Evolutionary conservation across 257 asterid genomes (phyloP).

Genomic region (Primulina tabacum): DNA sequence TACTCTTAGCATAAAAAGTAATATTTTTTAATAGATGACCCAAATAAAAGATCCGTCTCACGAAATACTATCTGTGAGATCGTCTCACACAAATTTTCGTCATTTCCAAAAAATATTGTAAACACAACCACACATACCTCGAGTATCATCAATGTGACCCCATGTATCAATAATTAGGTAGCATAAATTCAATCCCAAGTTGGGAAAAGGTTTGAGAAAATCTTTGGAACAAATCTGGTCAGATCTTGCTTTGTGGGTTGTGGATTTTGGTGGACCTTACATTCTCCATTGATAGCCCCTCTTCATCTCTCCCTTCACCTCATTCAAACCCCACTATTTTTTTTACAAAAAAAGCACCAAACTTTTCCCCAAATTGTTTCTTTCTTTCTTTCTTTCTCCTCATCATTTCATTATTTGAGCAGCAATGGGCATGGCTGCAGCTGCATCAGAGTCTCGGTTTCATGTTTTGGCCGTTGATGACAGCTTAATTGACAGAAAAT

Average conservation of each 20-base stretch:
- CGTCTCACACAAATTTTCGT: too few relatives aligned
- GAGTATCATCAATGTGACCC: not conserved
- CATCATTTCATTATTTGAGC: not conserved
- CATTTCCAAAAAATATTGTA: not conserved
- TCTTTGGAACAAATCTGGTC: slow-evolving; percentile 57
- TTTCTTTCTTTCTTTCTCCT: not conserved
- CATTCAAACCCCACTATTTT: not conserved
- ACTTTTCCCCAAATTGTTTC: slow-evolving; percentile 7
- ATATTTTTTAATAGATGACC: too few relatives aligned
- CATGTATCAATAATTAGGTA: not conserved
- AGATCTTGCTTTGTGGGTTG: slow-evolving; percentile 83
- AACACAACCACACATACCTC: not conserved
- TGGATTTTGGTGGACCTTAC: slow-evolving; percentile 62
- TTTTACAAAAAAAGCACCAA: not conserved
- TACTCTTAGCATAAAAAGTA: too few relatives aligned
- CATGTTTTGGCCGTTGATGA: slow-evolving; percentile 69
- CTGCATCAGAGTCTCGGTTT: slow-evolving; percentile 39
- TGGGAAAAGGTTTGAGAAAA: slow-evolving; percentile 36
- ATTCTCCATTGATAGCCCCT: slow-evolving; percentile 31
- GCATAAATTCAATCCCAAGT: slow-evolving; percentile 53
- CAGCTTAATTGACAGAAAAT: slow-evolving; percentile 51
- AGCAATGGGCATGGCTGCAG: slow-evolving; percentile 41
- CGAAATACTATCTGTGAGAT: too few relatives aligned
- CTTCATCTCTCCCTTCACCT: slow-evolving; percentile 14
- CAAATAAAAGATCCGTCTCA: too few relatives aligned